Evolutionary conservation across 2,329 filamentous ascomycete genomes (phyloP).

Genomic region (Sclerotinia sclerotiorum): DNA sequence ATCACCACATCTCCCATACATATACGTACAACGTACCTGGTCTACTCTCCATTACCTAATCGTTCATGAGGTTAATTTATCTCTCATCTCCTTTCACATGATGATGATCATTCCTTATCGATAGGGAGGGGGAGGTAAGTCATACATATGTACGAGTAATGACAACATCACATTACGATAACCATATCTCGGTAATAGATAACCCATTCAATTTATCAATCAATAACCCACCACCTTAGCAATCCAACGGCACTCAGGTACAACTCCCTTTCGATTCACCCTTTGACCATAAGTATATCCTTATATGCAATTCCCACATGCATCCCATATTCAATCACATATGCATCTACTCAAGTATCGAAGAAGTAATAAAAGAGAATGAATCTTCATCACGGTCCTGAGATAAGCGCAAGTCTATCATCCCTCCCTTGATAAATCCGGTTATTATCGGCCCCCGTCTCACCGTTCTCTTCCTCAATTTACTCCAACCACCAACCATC

Average conservation of each 20-base stretch:
- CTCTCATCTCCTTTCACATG: not conserved
- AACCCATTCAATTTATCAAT: too few relatives aligned
- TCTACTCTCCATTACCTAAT: slow-evolving; percentile 4
- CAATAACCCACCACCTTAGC: too few relatives aligned
- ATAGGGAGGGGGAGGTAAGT: not conserved
- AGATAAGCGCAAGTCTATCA: too few relatives aligned
- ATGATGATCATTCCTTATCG: not conserved
- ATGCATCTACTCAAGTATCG: not conserved
- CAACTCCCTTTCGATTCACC: not conserved
- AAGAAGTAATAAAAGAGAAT: not conserved
- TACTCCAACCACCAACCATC: slow-evolving; percentile 1
- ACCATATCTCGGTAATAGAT: too few relatives aligned
- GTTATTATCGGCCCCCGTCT: slow-evolving; percentile 20
- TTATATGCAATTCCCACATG: not conserved
- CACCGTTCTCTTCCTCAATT: not conserved
- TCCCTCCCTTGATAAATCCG: not conserved
- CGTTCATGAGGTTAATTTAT: not conserved
- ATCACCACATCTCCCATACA: not conserved
- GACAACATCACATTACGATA: too few relatives aligned
- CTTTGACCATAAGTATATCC: not conserved
- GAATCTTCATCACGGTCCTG: not conserved
- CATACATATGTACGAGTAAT: too few relatives aligned
- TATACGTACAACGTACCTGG: too few relatives aligned
- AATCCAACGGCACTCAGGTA: not conserved
- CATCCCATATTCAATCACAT: not conserved